phyloP scores from a whole-genome alignment of 1,284 basidiomycete genomes.

The Moesziomyces sp. region DNA sequence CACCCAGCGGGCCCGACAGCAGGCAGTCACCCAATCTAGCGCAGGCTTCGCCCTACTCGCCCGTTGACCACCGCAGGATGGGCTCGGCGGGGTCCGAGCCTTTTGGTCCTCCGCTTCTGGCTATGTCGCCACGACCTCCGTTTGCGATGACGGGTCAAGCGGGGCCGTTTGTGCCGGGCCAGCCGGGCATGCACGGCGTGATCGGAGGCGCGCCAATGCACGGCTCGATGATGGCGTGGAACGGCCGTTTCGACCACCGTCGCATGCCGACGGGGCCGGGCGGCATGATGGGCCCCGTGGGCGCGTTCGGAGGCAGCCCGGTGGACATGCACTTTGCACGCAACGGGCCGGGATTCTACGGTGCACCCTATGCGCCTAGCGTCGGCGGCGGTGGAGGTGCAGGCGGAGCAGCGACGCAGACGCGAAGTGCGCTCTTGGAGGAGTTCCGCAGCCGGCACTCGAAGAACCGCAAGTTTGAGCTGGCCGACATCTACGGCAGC shows the following conservation, averaged over 20 bases:
- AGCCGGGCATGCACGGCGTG: slow-evolving; percentile 28
- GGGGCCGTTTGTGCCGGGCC: slow-evolving; percentile 27
- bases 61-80: slow-evolving; percentile 29
- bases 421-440: slow-evolving; percentile 52
- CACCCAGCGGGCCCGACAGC: slow-evolving; percentile 11
- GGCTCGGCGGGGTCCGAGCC: slow-evolving; percentile 22
- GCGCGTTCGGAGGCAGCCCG: slow-evolving; percentile 14
- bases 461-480: slow-evolving; percentile 58
- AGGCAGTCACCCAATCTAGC: slow-evolving; percentile 28
- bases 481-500: slow-evolving; percentile 84
- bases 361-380: slow-evolving; percentile 6
- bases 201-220: slow-evolving; percentile 27
- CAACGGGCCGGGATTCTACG: slow-evolving; percentile 22
- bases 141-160: slow-evolving; percentile 35
- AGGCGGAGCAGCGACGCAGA: slow-evolving; percentile 2
- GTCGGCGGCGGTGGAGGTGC: slow-evolving; percentile 1
- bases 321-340: slow-evolving; percentile 24
- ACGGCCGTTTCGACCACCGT: slow-evolving; percentile 43
- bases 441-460: slow-evolving; percentile 53
- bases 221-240: slow-evolving; percentile 30
- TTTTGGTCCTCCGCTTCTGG: slow-evolving; percentile 15
- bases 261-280: slow-evolving; percentile 45
- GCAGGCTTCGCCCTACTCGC: slow-evolving; percentile 25
- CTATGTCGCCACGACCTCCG: slow-evolving; percentile 31
- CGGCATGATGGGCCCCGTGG: slow-evolving; percentile 36